Base-by-base conservation (phyloP, 495 filamentous ascomycete species). In the Bacidia gigantensis region DNA sequence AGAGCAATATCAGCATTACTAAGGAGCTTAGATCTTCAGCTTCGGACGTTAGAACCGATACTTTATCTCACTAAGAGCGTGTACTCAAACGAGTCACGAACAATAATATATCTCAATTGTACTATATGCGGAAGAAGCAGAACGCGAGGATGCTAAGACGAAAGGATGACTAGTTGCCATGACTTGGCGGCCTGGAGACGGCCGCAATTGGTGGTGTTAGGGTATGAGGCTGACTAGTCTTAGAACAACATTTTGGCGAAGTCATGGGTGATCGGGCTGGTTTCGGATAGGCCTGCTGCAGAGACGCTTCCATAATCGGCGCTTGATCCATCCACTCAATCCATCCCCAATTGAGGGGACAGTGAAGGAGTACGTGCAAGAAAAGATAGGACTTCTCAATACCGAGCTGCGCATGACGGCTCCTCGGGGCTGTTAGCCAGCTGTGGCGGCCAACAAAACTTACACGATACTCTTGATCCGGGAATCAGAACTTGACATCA, bases 381-480 rank as follows among this genome's bases (percentile, higher is more conserved):
- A 46, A 5, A 53, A 47, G 26, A 25, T 10, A 12, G 38, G 42
- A 21, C 51, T 53, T 14, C 40, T 53, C 18, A 46, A 53, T 12
- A 47, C 18, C 11, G 23, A 47, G 24, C 44, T 53, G 32, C 43
- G 29, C 12, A 46, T 40, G 18, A 24, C 46, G 20, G 20, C 51
- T 38, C 24, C 24, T 44, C 20, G 22, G n/a, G 12, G 46, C 20
- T 53, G 25, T 46, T 47, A 46, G 45, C 14, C 43, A 26, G 26
- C 25, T 22, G 43, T 29, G 26, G 43, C 47, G 11, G 10, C 26
- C 32, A 29, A 53, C 26, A 3, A 20, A 25, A 53, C 26, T 23
- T 38, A 53, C 14, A 47, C 14, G 22, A 53, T 53, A 53, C 51
- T 53, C 51, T 53, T 53, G 26, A 53, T 53, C 5, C 20, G 18